Evolutionary conservation across 192 early-diverging fungal genomes (phyloP), one percentile per base, ranked within the genome.

Genomic region (Chytriomyces hyalinus): DNA sequence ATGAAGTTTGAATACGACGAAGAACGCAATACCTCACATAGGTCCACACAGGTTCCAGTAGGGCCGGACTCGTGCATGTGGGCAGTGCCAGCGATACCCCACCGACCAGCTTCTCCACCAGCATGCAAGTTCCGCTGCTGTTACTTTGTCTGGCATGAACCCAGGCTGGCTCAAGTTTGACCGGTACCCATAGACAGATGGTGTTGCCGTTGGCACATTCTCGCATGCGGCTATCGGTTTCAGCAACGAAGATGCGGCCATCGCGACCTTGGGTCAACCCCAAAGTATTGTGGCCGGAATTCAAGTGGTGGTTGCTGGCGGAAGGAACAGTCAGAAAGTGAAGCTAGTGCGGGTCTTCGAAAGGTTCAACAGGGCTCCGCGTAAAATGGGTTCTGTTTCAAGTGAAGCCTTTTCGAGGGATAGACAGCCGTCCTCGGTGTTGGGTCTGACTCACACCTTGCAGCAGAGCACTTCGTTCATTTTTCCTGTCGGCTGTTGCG

Each of bases 291-390:
- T 57, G 13, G 53, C 53, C 13, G 53, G 53, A 11, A 20, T 57
- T 20, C 11, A 57, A 45, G 53, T 73, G 28, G 15, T 73, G 17
- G 67, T 68, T 28, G 26, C 43, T 4, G 71, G 71, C 59, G 71
- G 59, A 11, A 48, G 71, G 44, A 73, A 45, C 59, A 7, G 61
- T 0, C 17, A 20, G 10, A 6, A 57, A 1, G 15, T 45, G 45
- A 57, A 57, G 11, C n/a, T 1, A 22, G 60, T 17, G 3, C 53
- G 60, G 26, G 69, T 71, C 1, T 71, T 57, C 8, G 69, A 71
- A 43, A 71, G 20, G 17, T n/a, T 49, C 15, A 6, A 9, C 43
- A 13, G 13, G 36, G 47, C 67, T 45, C 26, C 49, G 13, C 8
- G 17, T 9, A 48, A 36, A 26, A 68, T 20, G 67, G 28, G 11